Conservation (phyloP, 1,139 yeast genomes). For the Candida smagusa region DNA sequence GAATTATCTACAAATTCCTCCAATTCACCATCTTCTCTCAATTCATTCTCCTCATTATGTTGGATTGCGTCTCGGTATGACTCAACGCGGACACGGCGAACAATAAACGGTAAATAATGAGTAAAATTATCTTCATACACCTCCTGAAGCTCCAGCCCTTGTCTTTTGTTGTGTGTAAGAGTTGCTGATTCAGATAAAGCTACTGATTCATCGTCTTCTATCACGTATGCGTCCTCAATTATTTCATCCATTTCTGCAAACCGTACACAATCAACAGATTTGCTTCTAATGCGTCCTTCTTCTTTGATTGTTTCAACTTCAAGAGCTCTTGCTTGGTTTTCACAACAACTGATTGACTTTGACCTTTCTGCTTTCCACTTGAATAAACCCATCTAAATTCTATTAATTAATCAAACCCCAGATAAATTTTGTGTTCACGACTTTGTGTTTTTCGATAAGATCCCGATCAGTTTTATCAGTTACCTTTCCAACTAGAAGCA, state of each 20-base stretch:
- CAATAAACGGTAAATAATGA: conserved; percentile 35
- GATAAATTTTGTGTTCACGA: no score
- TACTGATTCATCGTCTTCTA: conserved; percentile 8
- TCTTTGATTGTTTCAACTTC: no score
- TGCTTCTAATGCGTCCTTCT: background rate
- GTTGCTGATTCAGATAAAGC: conserved; percentile 20
- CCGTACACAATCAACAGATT: background rate
- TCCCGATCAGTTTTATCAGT: no score
- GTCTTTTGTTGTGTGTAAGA: conserved; percentile 12
- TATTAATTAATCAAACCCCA: no score
- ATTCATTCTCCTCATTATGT: background rate
- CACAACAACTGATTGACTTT: conserved; percentile 4
- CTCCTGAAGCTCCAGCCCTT: conserved; percentile 33
- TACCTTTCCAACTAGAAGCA: no score
- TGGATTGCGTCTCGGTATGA: background rate
- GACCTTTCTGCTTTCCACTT: conserved; percentile 6
- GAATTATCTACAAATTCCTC: conserved; percentile 2
- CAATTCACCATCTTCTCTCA: background rate
- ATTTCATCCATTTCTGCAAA: background rate
- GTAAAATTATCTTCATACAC: conserved; percentile 37
- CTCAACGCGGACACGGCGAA: conserved; percentile 25
- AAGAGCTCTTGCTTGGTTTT: background rate
- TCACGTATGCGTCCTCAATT: background rate
- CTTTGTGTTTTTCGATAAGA: no score
- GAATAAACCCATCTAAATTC: conserved; percentile 3